Percentiles rank a stretch among this genome's conserved stretches.
phyloP scores from a whole-genome alignment of 2,329 filamentous ascomycete species.

The Claviceps fusiformis region DNA sequence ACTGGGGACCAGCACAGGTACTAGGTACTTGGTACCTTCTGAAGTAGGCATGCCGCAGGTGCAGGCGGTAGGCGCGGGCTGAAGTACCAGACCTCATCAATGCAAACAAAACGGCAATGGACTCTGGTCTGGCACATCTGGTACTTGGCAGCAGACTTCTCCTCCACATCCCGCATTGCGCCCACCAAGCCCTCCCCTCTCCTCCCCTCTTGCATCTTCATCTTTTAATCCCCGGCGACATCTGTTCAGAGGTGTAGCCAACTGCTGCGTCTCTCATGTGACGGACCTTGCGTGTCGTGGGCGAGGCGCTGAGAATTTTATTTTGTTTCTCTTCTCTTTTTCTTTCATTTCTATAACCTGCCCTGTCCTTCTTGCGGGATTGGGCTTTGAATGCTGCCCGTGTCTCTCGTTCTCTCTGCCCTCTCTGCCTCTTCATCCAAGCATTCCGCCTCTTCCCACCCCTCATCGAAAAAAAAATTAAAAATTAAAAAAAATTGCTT shows the following conservation, averaged over 20 bases:
- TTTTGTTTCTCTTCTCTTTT: not conserved
- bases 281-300: constrained; percentile 20
- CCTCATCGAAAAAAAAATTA: no score
- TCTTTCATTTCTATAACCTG: no score
- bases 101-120: no score
- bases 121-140: no score
- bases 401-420: not conserved
- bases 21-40: no score
- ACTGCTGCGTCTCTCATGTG: constrained; percentile 11
- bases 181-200: constrained; percentile 1
- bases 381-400: not conserved
- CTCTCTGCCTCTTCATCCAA: not conserved
- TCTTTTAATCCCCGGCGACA: constrained; percentile 9
- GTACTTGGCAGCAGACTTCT: constrained; percentile 1
- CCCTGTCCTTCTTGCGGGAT: not conserved
- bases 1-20: no score
- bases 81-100: no score
- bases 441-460: no score
- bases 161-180: not conserved
- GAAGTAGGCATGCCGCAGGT: no score
- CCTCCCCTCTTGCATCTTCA: not conserved
- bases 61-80: no score
- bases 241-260: constrained; percentile 11
- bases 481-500: not conserved
- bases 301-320: constrained; percentile 20